Evolutionary conservation across 495 filamentous ascomycete genomes (phyloP).

Genomic region (Trichoderma erinaceum): DNA sequence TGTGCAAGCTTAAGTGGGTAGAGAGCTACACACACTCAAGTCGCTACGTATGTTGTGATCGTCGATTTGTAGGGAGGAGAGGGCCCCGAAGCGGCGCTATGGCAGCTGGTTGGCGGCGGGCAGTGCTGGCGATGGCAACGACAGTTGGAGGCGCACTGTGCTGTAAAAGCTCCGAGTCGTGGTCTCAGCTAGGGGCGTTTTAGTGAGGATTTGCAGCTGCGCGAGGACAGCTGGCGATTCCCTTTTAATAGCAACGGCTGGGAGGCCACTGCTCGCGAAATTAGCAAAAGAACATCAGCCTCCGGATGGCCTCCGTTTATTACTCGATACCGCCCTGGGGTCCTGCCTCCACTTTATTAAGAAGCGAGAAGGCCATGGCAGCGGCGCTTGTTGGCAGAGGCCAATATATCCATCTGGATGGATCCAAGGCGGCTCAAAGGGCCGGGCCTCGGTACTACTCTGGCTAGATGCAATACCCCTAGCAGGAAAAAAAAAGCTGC

Average conservation of each 20-base stretch:
- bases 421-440: not conserved
- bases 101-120: not conserved
- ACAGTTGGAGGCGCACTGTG: slow-evolving; percentile 9
- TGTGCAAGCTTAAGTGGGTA: slow-evolving; percentile 4
- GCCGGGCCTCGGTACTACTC: slow-evolving; percentile 5
- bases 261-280: not conserved
- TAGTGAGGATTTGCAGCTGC: not conserved
- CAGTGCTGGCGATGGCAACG: not conserved
- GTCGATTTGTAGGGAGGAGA: not conserved
- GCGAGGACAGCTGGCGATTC: not conserved
- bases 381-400: not conserved
- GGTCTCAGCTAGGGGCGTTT: not conserved
- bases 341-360: slow-evolving; percentile 9
- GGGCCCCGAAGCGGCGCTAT: slow-evolving; percentile 4
- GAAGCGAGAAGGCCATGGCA: slow-evolving; percentile 11
- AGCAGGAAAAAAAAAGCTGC: not conserved
- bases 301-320: not conserved
- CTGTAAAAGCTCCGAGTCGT: not conserved
- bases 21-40: slow-evolving; percentile 1
- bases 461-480: not conserved
- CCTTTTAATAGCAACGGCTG: not conserved
- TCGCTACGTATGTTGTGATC: not conserved
- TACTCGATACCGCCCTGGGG: not conserved
- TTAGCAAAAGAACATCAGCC: not conserved
- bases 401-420: not conserved